Evolutionary conservation across 257 asterid species (phyloP), one percentile per base, ranked within the genome.

Genomic region (Solanum lignicaule): DNA sequence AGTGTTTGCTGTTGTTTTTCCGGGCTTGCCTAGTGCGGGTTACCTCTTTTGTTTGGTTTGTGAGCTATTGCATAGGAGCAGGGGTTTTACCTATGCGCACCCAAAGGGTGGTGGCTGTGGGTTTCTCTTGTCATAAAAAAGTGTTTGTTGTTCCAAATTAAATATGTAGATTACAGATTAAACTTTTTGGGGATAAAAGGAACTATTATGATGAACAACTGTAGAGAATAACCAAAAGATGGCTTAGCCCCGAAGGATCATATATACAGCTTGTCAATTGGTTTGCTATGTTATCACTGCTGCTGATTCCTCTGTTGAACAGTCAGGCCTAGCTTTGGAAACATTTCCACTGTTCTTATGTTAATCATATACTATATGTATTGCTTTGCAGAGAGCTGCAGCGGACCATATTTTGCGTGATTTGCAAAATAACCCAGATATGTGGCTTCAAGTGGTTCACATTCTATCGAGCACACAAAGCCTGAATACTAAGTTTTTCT

Each of bases 381-480:
- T 36, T 85, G 48, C 90, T 86, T 84, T 73, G 86, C 94, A 97
- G 99, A 95, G 99, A 90, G 88, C 93, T 89, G 97, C 98, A 25
- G 99, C 99, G 7, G 99, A 97, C 89, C 97, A 90, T 89, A 93
- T 97, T 78, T 91, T 97, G 95, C 95, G 99, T 43, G 99, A 96
- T 89, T 90, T 97, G 93, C 99, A 97, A 94, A 93, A 90, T 83
- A 96, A 96, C 88, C 98, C 97, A 13, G 98, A 96, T 82, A 97
- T 93, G 98, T 97, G 99, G 99, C 99, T 95, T 91, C 99, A 96
- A 96, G 99, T 97, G 87, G 99, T 95, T 90, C 99, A 96, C 91
- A 95, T 97, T 90, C 91, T 97, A 83, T 94, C 99, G 39, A 95
- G 85, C 86, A 90, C 99, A 25, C 97, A 95, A 76, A 94, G 87